These are phyloP conservation scores for Phytophthora citricola DNA, from an alignment of 352 stramenopile genomes.

Conservation along the genomic window DNA sequence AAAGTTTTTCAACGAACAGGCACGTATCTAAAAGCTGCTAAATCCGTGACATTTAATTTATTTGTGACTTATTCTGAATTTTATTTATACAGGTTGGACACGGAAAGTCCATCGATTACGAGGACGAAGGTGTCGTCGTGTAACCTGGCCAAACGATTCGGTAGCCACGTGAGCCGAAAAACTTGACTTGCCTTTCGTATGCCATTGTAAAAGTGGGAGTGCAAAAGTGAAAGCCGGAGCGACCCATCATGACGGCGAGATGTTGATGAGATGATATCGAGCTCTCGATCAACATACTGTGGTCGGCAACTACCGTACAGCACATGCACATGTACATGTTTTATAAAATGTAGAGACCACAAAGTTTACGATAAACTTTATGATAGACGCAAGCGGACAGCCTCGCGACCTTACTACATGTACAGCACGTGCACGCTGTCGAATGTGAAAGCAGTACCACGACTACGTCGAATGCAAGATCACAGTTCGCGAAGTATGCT, in stretches of 20 bases:
- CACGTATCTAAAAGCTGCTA: too few species aligned
- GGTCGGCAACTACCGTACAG: neutral
- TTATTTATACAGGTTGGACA: neutral
- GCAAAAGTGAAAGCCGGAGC: constrained; percentile 21
- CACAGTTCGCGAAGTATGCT: neutral
- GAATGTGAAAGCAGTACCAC: too few species aligned
- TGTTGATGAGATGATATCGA: constrained; percentile 30
- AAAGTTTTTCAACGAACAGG: too few species aligned
- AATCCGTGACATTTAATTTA: too few species aligned
- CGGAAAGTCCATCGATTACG: constrained; percentile 9
- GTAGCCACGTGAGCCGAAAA: constrained; percentile 13
- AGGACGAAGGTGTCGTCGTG: neutral
- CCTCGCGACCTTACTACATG: neutral
- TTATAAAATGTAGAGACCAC: too few species aligned
- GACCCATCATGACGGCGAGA: constrained; percentile 10
- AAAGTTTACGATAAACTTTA: too few species aligned
- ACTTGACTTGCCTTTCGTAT: constrained; percentile 3
- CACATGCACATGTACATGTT: too few species aligned
- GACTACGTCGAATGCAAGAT: neutral
- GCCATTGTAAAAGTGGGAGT: constrained; percentile 18
- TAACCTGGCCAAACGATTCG: constrained; percentile 16
- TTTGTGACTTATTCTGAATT: too few species aligned
- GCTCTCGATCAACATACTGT: constrained; percentile 19
- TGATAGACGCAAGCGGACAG: neutral
- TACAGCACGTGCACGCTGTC: too few species aligned